These are phyloP conservation scores for Entomortierella parvispora DNA, from an alignment of 192 early-diverging fungal genomes.

Conservation along the genomic window DNA sequence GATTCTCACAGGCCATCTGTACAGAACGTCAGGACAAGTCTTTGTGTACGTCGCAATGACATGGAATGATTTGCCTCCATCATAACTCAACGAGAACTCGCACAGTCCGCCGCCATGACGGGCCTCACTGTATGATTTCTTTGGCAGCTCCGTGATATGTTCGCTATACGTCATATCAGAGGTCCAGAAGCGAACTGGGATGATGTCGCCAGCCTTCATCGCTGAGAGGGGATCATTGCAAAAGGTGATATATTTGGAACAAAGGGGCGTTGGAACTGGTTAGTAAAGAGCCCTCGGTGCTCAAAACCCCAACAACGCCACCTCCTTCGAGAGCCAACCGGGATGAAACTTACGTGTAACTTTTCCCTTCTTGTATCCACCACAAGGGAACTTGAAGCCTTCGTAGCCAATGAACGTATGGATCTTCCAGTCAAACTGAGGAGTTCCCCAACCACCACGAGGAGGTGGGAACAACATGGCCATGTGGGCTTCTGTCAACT, in stretches of 20 bases:
- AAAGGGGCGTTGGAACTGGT: neutral
- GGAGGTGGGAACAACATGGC: constrained; percentile 31
- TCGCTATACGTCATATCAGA: constrained; percentile 3
- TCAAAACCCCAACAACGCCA: too few species aligned
- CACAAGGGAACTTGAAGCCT: constrained; percentile 34
- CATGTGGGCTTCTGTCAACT: constrained; percentile 26
- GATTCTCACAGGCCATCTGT: constrained; percentile 50
- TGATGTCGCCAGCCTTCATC: constrained; percentile 58
- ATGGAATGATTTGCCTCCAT: constrained; percentile 66
- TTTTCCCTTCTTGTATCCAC: constrained; percentile 17
- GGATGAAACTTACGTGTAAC: constrained; percentile 29
- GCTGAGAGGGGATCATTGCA: constrained; percentile 2
- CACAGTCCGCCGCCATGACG: constrained; percentile 76
- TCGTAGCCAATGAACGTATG: constrained; percentile 33
- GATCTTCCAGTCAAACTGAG: constrained; percentile 27
- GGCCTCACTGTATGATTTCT: constrained; percentile 51
- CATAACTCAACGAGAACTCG: constrained; percentile 72
- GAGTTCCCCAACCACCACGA: constrained; percentile 30
- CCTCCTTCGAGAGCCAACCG: neutral
- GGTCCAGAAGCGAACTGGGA: constrained; percentile 61
- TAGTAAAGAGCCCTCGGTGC: too few species aligned
- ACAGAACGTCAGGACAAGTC: constrained; percentile 53
- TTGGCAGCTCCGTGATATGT: neutral
- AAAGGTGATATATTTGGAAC: neutral
- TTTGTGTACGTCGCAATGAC: constrained; percentile 48